These are phyloP conservation scores for Tricholoma saponaceum DNA, from an alignment of 768 basidiomycete species.

Conservation along the genomic window DNA sequence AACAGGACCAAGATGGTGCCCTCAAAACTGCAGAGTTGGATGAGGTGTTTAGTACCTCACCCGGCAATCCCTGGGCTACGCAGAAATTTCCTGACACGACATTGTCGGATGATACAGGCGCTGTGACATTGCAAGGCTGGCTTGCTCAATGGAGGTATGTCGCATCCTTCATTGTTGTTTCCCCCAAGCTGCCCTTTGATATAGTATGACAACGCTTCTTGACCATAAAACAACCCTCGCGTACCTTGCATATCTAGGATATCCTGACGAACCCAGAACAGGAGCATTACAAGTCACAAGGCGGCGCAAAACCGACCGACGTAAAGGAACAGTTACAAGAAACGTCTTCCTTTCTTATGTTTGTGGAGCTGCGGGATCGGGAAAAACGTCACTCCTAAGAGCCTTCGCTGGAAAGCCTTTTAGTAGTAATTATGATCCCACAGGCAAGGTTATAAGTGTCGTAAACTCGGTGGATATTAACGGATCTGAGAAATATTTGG, in stretches of 20 bases:
- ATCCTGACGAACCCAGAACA: conserved; percentile 75
- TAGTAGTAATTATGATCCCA: conserved; percentile 75
- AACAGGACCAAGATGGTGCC: conserved; percentile 92
- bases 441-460: conserved; percentile 84
- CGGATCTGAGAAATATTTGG: conserved; percentile 92
- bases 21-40: conserved; percentile 79
- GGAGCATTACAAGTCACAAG: conserved; percentile 82
- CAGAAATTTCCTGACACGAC: conserved; percentile 91
- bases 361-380: conserved; percentile 92
- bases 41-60: conserved; percentile 89
- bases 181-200: neutral
- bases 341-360: conserved; percentile 94
- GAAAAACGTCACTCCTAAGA: conserved; percentile 85
- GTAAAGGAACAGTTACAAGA: conserved; percentile 82
- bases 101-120: conserved; percentile 79
- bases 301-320: conserved; percentile 78
- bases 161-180: neutral
- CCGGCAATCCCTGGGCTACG: conserved; percentile 95
- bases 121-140: conserved; percentile 97
- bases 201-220: conserved; percentile 95
- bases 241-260: conserved; percentile 94
- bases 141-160: conserved; percentile 94
- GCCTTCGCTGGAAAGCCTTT: conserved; percentile 86
- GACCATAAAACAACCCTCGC: conserved; percentile 89
- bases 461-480: conserved; percentile 95